Evolutionary conservation across 345 rosid genomes (phyloP).

Genomic region (Laguncularia racemosa): DNA sequence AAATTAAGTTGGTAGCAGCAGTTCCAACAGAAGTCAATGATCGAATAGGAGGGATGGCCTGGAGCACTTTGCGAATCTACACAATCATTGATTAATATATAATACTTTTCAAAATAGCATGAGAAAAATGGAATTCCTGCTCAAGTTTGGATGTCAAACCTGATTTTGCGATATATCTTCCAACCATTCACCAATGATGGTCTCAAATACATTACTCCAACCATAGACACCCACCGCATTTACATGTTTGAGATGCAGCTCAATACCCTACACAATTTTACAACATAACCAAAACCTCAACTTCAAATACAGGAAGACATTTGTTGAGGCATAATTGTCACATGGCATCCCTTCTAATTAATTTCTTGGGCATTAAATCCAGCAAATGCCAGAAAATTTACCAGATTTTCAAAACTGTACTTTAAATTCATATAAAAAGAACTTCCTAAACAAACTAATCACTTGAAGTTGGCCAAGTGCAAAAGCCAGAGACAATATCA

Average conservation of each 20-base stretch:
- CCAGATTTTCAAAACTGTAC: too few species aligned
- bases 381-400: too few species aligned
- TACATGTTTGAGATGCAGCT: conserved; percentile 85
- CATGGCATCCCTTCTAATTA: too few species aligned
- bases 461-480: too few species aligned
- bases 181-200: conserved; percentile 83
- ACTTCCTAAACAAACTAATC: too few species aligned
- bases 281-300: too few species aligned
- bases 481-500: too few species aligned
- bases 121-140: too few species aligned
- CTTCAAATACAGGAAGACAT: too few species aligned
- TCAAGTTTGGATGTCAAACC: conserved; percentile 25
- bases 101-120: conserved; percentile 6
- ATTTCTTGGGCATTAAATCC: too few species aligned
- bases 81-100: conserved; percentile 6
- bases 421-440: too few species aligned
- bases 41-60: conserved; percentile 69
- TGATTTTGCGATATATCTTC: conserved; percentile 95
- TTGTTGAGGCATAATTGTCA: too few species aligned
- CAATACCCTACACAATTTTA: conserved; percentile 59
- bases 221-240: conserved; percentile 84
- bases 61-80: conserved; percentile 64
- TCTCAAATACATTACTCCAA: conserved; percentile 79
- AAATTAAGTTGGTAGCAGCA: conserved; percentile 77
- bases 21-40: conserved; percentile 70